Percentiles rank a stretch among this genome's conserved stretches.
These are phyloP conservation scores for Nakaseomyces nivariensis DNA, from an alignment of 1,139 yeast genomes.

Conservation along the genomic window DNA sequence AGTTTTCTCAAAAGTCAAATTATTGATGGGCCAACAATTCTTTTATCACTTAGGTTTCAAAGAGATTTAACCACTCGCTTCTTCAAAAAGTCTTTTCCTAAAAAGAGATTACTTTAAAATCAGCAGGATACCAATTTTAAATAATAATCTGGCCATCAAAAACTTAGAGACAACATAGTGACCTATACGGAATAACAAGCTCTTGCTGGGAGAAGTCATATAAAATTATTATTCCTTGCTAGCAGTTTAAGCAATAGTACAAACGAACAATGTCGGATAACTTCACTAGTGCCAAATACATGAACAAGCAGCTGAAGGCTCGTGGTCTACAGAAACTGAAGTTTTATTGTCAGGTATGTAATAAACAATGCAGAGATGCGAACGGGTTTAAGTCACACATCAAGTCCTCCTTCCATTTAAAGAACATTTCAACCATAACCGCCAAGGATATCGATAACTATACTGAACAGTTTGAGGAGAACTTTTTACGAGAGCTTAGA, in stretches of 20 bases:
- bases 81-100: too few species aligned
- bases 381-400: slow-evolving; percentile 90
- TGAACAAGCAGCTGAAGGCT: slow-evolving; percentile 69
- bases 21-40: too few species aligned
- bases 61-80: too few species aligned
- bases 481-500: slow-evolving; percentile 55
- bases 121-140: too few species aligned
- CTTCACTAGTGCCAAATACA: slow-evolving; percentile 48
- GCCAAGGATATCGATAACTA: slow-evolving; percentile 44
- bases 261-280: neutral
- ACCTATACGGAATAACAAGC: too few species aligned
- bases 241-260: neutral
- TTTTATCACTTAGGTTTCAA: too few species aligned
- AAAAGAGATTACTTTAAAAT: too few species aligned
- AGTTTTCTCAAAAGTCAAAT: too few species aligned
- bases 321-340: slow-evolving; percentile 76
- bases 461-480: slow-evolving; percentile 49
- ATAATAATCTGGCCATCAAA: too few species aligned
- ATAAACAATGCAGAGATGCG: slow-evolving; percentile 88
- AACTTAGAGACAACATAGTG: too few species aligned
- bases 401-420: slow-evolving; percentile 64
- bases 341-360: slow-evolving; percentile 87
- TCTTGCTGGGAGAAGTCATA: too few species aligned
- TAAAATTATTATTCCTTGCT: too few species aligned
- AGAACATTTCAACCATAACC: slow-evolving; percentile 42